Evolutionary conservation across 345 rosid species (phyloP), one percentile per base, ranked within the genome.

Genomic region (Capsella bursapastoris): DNA sequence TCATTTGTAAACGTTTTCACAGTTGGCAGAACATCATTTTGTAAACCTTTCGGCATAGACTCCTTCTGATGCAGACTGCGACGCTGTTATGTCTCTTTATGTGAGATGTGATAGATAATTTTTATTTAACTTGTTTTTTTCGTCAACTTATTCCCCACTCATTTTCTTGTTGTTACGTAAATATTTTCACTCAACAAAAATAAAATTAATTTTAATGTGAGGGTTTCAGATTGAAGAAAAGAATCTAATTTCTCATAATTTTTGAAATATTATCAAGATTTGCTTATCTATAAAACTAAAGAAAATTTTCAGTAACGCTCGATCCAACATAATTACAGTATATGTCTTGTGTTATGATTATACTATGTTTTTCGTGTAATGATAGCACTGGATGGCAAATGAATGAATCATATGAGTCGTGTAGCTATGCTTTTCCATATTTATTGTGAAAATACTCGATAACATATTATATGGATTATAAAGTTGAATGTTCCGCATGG

Each of bases 1-100:
- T 18, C 16, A 43, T 64, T 44, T 29, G 5, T 55, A 62, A 69
- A 63, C 50, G 43, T 75, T 76, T 48, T 57, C 58, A 38, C 70
- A 63, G 71, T 63, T 76, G 80, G 75, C 70, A 38, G 40, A 75
- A 74, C 50, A 77, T 77, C 80, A 70, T 70, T 57, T 31, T 49
- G 61, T 57, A 57, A 57, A 41, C 75, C 76, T 70, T 76, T 77
- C 71, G 70, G 65, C 75, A 44, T 35, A 43, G 59, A 62, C 79
- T 62, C 57, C 3, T 74, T 67, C 34, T 74, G 73, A 66, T 58
- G 53, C 73, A 58, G 73, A 59, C 73, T 67, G 25, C 25, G 78
- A 74, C 68, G 61, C 55, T 11, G 8, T 34, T 40, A 7, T 58
- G 55, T 41, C 65, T 74, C 52, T 58, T 66, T 67, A 67, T 40